Conservation (phyloP, 169 alveolate genomes). For the Cystoisospora suis region DNA sequence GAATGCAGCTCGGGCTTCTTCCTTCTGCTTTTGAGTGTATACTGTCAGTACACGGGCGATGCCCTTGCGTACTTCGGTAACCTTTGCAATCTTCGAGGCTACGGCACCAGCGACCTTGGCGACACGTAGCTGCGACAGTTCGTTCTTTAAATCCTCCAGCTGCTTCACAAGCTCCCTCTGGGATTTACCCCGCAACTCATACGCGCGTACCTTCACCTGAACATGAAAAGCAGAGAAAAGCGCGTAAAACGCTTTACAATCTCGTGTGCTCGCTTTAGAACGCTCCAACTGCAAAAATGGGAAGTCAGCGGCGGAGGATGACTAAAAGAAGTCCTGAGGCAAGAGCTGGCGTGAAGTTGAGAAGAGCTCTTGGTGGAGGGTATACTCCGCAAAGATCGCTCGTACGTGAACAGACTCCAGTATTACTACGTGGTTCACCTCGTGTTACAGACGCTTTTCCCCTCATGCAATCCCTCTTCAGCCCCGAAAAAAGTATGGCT, state of each 20-base stretch:
- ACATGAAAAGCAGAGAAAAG: background rate
- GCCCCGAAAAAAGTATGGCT: too few species aligned
- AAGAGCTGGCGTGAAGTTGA: too few species aligned
- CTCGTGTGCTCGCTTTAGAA: background rate
- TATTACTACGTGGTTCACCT: too few species aligned
- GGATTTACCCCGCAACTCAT: constrained; percentile 87
- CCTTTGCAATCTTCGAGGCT: constrained; percentile 88
- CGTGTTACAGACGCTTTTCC: too few species aligned
- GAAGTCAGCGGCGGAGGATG: background rate
- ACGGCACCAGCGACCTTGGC: constrained; percentile 91
- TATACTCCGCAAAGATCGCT: too few species aligned
- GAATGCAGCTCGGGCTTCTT: constrained; percentile 82
- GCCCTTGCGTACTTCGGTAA: constrained; percentile 88
- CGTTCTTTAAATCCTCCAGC: constrained; percentile 90
- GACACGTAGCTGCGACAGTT: constrained; percentile 89
- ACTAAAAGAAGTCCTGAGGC: too few species aligned
- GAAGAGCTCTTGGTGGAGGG: too few species aligned
- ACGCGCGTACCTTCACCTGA: constrained; percentile 85
- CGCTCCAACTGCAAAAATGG: background rate
- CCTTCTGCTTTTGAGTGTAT: constrained; percentile 88
- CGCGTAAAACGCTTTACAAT: background rate
- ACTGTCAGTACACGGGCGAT: constrained; percentile 94
- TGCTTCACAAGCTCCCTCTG: constrained; percentile 87
- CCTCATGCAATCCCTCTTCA: too few species aligned
- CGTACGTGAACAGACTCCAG: too few species aligned